Conservation (phyloP, 768 basidiomycete species). For the Suillus lakei region DNA sequence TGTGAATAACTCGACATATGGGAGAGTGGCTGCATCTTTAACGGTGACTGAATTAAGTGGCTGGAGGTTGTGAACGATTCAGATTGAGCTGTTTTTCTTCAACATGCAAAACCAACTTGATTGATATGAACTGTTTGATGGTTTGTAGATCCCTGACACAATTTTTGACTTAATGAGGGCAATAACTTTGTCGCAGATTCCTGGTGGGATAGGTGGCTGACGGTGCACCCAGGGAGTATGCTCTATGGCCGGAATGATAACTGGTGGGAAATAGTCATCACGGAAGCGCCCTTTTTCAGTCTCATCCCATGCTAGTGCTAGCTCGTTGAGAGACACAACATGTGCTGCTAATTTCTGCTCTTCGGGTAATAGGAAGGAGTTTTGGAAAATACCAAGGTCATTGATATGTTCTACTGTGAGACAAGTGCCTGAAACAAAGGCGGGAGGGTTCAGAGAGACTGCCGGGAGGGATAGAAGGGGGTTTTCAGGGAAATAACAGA, state of each 20-base stretch:
- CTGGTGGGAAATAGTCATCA: constrained; percentile 38
- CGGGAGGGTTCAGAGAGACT: neutral
- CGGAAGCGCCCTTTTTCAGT: constrained; percentile 38
- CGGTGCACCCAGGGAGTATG: no score
- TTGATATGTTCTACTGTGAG: neutral
- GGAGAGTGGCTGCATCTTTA: constrained; percentile 10
- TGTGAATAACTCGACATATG: constrained; percentile 15
- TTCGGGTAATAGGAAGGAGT: constrained; percentile 9
- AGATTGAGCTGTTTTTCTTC: constrained; percentile 29
- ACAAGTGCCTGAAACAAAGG: neutral
- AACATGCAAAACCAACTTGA: constrained; percentile 44
- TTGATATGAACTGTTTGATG: constrained; percentile 42
- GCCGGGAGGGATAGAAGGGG: no score
- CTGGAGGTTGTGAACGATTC: constrained; percentile 27
- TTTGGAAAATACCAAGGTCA: neutral
- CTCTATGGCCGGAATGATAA: no score
- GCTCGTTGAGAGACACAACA: constrained; percentile 35
- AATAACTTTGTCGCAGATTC: no score
- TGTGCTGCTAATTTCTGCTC: constrained; percentile 16
- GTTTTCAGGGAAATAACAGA: no score
- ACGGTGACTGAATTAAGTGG: constrained; percentile 19
- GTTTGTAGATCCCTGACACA: no score
- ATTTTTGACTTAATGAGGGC: no score
- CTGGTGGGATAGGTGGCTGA: no score
- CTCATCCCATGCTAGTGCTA: constrained; percentile 45